Evolutionary conservation across 129 eudicot genomes (phyloP), one percentile per base, ranked within the genome.

Genomic region (Arctium minus): DNA sequence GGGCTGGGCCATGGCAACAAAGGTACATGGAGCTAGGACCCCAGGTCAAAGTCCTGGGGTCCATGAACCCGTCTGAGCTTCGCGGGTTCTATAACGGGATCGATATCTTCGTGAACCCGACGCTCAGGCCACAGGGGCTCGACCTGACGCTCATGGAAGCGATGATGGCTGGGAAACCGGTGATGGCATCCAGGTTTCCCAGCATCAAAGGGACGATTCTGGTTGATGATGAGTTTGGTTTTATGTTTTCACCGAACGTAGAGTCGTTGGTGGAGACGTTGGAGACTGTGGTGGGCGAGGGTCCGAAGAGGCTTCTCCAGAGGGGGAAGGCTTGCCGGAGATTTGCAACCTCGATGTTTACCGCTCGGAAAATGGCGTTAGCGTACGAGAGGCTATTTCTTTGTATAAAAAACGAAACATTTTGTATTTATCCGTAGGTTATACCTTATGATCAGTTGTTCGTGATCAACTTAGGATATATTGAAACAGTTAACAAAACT

Each of bases 81-180:
- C 86, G 95, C 0, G 92, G 86, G 6, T 96, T 96, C 38, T 96
- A 96, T 35, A 96, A 95, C 7, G 91, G 91, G 17, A 95, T 95
- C n/a, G 99, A 95, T 70, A 88, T 95, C 3, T 93, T 95, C 79
- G 92, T 95, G 39, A 95, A 95, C 74, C 99, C 99, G 27, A 95
- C 97, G 0, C 89, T 93, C 17, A 87, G 99, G 74, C 99, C 97
- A 5, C 97, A 95, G 64, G 99, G 99, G 85, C 99, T 95, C 6
- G 99, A 95, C 84, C 88, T 95, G 1, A 95, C 99, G 9, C 90
- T 93, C 5, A 93, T 95, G 97, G 99, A 95, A 88, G 97, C 99
- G 0, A 95, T 93, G 99, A 87, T 95, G 97, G 94, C 93, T 72
- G 97, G 99, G 62, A 95, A 91, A 50, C 97, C 97, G 0, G 92